A percentile compares a stretch with the other conserved stretches of the same genome.
Conservation (phyloP, 2,329 filamentous ascomycete genomes). For the Ophiostoma montium region DNA sequence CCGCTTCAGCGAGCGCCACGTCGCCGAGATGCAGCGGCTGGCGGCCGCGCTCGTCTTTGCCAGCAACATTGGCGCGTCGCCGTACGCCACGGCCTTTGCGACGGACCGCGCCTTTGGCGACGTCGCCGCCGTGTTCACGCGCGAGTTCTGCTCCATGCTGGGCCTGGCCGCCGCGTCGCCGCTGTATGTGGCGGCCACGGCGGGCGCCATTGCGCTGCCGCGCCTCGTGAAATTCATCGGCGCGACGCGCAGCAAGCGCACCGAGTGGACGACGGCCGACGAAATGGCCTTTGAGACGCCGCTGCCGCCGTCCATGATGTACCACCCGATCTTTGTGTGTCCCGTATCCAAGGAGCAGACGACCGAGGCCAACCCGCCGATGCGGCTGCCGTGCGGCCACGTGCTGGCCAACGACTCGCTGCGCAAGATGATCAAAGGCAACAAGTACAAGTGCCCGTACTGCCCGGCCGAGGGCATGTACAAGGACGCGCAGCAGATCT, state of each 20-base stretch:
- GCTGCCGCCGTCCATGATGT: conserved; percentile 48
- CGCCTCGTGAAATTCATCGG: conserved; percentile 76
- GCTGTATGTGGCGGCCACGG: conserved; percentile 82
- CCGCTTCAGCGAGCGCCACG: conserved; percentile 60
- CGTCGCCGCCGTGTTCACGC: conserved; percentile 73
- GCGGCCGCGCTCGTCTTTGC: conserved; percentile 68
- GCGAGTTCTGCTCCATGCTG: conserved; percentile 86
- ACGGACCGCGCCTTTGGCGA: conserved; percentile 57
- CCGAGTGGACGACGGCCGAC: conserved; percentile 86
- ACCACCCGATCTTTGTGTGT: conserved; percentile 96
- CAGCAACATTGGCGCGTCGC: conserved; percentile 59
- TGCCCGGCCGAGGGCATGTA: conserved; percentile 74
- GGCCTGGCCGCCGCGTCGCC: conserved; percentile 84
- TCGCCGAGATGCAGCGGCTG: conserved; percentile 67
- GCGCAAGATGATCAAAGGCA: conserved; percentile 63
- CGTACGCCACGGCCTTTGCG: conserved; percentile 67
- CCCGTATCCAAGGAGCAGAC: conserved; percentile 95
- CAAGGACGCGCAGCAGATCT: conserved; percentile 61
- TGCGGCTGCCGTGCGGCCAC: conserved; percentile 94
- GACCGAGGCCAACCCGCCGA: conserved; percentile 82
- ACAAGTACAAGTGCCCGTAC: conserved; percentile 87
- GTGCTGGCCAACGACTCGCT: conserved; percentile 71
- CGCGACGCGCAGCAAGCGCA: conserved; percentile 77
- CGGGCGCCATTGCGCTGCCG: conserved; percentile 81
- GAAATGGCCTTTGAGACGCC: conserved; percentile 68